Percentiles rank a stretch among this genome's conserved stretches.
phyloP scores from a whole-genome alignment of 148 eudicot genomes.

The Rhododendron griersonianum region DNA sequence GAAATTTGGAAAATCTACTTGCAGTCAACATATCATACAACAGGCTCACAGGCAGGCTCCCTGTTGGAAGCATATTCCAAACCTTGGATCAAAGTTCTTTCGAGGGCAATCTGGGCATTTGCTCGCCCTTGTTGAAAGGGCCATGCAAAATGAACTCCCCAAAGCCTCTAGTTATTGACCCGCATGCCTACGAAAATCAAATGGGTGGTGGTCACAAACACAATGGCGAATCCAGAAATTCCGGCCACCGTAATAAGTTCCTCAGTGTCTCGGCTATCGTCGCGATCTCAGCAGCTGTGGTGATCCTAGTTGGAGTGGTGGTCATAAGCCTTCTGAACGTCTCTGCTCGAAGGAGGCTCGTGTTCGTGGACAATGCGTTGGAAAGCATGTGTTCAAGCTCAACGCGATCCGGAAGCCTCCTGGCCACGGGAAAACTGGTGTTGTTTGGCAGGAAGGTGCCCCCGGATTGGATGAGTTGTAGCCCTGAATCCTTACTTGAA shows the following conservation, averaged over 20 bases:
- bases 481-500: slow-evolving; percentile 53
- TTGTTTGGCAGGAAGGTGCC: slow-evolving; percentile 63
- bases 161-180: slow-evolving; percentile 89
- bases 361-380: slow-evolving; percentile 55
- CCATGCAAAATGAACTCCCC: slow-evolving; percentile 83
- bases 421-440: slow-evolving; percentile 60
- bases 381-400: slow-evolving; percentile 86
- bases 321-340: slow-evolving; percentile 63
- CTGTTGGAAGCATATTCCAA: slow-evolving; percentile 62
- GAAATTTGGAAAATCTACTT: slow-evolving; percentile 55
- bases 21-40: slow-evolving; percentile 84
- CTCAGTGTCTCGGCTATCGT: slow-evolving; percentile 77
- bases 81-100: slow-evolving; percentile 65
- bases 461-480: slow-evolving; percentile 34
- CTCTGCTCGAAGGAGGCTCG: slow-evolving; percentile 55
- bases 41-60: slow-evolving; percentile 77
- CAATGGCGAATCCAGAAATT: neutral
- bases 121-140: slow-evolving; percentile 81
- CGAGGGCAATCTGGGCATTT: slow-evolving; percentile 77
- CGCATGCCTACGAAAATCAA: slow-evolving; percentile 48
- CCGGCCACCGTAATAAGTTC: slow-evolving; percentile 46
- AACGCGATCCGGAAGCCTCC: slow-evolving; percentile 47
- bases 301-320: slow-evolving; percentile 64
- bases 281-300: slow-evolving; percentile 71
- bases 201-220: slow-evolving; percentile 30